Percentiles rank a stretch among this genome's conserved stretches.
Evolutionary conservation across 306 rosid species (phyloP).

Genomic region (Rosa chinensis): DNA sequence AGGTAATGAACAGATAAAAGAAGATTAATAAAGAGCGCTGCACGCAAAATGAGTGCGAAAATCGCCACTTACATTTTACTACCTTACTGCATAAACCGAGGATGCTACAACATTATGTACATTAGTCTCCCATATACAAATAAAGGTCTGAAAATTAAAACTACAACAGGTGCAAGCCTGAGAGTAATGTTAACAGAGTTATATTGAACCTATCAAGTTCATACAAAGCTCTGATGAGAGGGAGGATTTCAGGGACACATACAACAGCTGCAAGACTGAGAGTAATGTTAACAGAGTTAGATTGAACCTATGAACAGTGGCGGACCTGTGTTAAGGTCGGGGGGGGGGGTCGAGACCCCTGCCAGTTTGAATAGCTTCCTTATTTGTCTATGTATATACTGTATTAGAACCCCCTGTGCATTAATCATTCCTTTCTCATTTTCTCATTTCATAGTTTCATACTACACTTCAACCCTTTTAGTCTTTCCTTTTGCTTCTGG

Average conservation of each 20-base stretch:
- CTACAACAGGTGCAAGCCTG: conserved; percentile 7
- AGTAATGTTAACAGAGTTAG: not conserved
- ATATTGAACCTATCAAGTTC: not conserved
- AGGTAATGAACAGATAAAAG: not conserved
- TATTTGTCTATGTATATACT: no score
- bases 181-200: not conserved
- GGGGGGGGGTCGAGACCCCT: no score
- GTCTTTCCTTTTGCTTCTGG: no score
- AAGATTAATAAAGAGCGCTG: not conserved
- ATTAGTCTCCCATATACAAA: not conserved
- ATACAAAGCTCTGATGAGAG: not conserved
- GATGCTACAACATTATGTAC: not conserved
- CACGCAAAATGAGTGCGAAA: not conserved
- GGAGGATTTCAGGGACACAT: not conserved
- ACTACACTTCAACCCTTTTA: no score
- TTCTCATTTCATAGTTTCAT: no score
- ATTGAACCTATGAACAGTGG: not conserved
- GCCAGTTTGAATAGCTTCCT: no score
- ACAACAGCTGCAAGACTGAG: not conserved
- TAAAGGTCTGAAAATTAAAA: not conserved
- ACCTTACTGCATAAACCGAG: not conserved
- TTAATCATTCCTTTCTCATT: no score
- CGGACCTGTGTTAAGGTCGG: no score
- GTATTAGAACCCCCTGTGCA: no score
- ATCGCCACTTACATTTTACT: not conserved